A percentile compares a stretch with the other conserved stretches of the same genome.
Evolutionary conservation across 2,329 filamentous ascomycete species (phyloP).

Genomic region (Calonectria crousiana): DNA sequence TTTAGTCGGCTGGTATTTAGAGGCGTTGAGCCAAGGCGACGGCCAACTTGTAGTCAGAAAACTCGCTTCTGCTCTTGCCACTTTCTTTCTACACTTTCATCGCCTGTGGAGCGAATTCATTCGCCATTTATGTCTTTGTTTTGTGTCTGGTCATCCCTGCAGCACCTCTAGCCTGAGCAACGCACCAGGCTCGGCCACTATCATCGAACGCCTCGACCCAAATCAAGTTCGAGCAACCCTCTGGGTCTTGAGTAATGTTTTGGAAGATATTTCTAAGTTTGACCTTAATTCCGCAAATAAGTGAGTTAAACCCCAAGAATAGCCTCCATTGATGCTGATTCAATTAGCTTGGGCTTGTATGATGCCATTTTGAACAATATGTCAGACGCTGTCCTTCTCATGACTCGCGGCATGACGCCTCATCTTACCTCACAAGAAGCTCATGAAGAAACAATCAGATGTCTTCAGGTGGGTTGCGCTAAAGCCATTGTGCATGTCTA

Average conservation of each 20-base stretch:
- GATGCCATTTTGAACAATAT: constrained; percentile 55
- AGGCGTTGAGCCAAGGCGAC: constrained; percentile 63
- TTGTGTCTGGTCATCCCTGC: constrained; percentile 52
- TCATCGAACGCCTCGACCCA: constrained; percentile 61
- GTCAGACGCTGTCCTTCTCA: constrained; percentile 54
- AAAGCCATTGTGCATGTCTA: constrained; percentile 24
- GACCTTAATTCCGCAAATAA: constrained; percentile 72
- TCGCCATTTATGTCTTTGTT: constrained; percentile 68
- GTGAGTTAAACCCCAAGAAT: constrained; percentile 52
- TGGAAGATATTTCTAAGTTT: constrained; percentile 64
- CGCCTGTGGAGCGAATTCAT: constrained; percentile 75
- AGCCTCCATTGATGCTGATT: background rate
- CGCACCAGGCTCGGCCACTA: constrained; percentile 56
- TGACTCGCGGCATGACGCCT: constrained; percentile 53
- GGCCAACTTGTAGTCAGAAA: constrained; percentile 77
- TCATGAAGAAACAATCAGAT: constrained; percentile 69
- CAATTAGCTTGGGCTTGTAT: constrained; percentile 52
- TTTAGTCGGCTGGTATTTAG: constrained; percentile 73
- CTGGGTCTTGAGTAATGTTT: constrained; percentile 67
- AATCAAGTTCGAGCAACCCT: constrained; percentile 67
- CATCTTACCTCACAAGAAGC: constrained; percentile 48
- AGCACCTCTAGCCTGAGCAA: constrained; percentile 37
- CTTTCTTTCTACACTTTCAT: constrained; percentile 80
- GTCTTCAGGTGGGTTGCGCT: constrained; percentile 67
- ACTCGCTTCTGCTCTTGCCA: constrained; percentile 80